These are phyloP conservation scores for Naganishia sp. DNA, from an alignment of 1,284 basidiomycete species.

Conservation along the genomic window DNA sequence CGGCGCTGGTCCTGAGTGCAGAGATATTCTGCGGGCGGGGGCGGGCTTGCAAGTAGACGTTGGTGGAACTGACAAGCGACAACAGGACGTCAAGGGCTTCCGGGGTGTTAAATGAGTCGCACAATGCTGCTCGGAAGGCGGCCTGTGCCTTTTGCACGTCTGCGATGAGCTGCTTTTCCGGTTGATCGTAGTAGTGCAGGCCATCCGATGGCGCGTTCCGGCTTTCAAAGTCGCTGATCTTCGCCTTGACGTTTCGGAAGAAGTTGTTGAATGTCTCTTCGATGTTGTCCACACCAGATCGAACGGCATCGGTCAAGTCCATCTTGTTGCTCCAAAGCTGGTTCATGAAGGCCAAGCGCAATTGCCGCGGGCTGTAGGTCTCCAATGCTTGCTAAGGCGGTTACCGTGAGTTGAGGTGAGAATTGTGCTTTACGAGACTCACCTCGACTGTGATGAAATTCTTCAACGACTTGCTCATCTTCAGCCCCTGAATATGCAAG, in stretches of 20 bases:
- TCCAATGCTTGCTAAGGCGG: conserved; percentile 76
- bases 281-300: conserved; percentile 82
- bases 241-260: conserved; percentile 82
- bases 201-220: conserved; percentile 49
- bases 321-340: conserved; percentile 91
- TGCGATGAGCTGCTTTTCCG: conserved; percentile 66
- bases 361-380: conserved; percentile 81
- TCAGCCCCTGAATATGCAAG: conserved; percentile 95
- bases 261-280: conserved; percentile 94
- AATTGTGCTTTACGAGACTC: conserved; percentile 46
- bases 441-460: conserved; percentile 99
- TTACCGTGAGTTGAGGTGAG: conserved; percentile 28
- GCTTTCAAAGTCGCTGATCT: conserved; percentile 57
- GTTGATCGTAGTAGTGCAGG: conserved; percentile 58
- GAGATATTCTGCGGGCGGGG: conserved; percentile 61
- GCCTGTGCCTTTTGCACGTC: conserved; percentile 77
- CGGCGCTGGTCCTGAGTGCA: conserved; percentile 71
- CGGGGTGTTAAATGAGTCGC: conserved; percentile 97
- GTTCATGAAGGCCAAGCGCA: conserved; percentile 90
- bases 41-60: conserved; percentile 72
- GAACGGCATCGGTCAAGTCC: conserved; percentile 87
- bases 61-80: conserved; percentile 82
- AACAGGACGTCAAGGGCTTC: conserved; percentile 74
- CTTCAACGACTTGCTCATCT: conserved; percentile 99
- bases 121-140: conserved; percentile 84